Evolutionary conservation across 371 early-diverging fungal genomes (phyloP), one percentile per base, ranked within the genome.

Genomic region (Circinella minor): DNA sequence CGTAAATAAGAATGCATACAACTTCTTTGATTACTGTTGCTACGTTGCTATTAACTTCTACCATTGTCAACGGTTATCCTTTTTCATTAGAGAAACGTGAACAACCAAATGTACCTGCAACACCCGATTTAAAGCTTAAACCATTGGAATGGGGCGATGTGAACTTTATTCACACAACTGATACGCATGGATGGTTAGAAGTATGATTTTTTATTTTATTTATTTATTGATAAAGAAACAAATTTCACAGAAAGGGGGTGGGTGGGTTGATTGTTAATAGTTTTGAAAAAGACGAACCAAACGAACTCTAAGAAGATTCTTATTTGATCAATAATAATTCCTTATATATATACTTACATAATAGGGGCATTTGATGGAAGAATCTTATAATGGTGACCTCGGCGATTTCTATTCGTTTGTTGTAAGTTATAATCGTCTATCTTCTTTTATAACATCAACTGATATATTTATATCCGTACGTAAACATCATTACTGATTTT

Each of bases 341-440:
- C 6, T 43, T 43, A 43, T 9, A 9, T 4, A 39, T 6, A 43
- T 43, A 43, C 11, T 13, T 61, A 39, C 14, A 61, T 18, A 34
- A 37, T 60, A 77, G 77, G 77, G 79, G 20, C 87, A 87, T 63
- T 47, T 79, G 61, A 64, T 82, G 46, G 81, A 85, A 63, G 74
- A 66, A 4, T 69, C 78, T 3, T 85, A 81, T 70, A 85, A 81
- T 48, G 87, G 81, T 6, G 87, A 87, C 63, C 74, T 87, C 61
- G 87, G 87, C 38, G 87, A 87, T 65, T 85, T 87, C 73, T 82
- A 85, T 57, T 87, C 87, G 5, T 87, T 87, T 70, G 64, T 78
- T 36, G 80, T 70, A 76, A 66, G 69, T 27, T 54, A 43, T n/a
- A n/a, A n/a, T 36, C 47, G 27, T 51, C 11, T 43, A 43, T 6